These are phyloP conservation scores for Emergomyces africanus DNA, from an alignment of 2,329 filamentous ascomycete genomes.

Conservation along the genomic window DNA sequence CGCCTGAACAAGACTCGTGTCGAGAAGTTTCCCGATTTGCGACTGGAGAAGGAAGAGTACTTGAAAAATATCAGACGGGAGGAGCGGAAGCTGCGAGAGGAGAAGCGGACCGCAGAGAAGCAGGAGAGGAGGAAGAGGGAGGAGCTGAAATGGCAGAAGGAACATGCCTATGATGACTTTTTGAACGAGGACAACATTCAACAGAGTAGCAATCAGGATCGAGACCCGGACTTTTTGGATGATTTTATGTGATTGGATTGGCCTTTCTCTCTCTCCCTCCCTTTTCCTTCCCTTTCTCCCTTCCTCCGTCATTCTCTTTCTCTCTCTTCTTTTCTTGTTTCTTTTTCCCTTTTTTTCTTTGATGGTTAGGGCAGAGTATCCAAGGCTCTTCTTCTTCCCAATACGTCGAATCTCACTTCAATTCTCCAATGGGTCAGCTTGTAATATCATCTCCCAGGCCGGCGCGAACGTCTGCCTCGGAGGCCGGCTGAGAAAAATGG, in stretches of 20 bases:
- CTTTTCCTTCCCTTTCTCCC: neutral
- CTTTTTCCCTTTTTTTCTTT: neutral
- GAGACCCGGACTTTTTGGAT: constrained; percentile 60
- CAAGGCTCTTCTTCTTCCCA: neutral
- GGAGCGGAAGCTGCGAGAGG: constrained; percentile 39
- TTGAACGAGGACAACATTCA: constrained; percentile 74
- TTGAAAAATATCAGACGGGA: constrained; percentile 57
- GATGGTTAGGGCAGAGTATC: neutral
- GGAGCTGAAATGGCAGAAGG: constrained; percentile 85
- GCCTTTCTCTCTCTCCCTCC: neutral
- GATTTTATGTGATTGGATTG: constrained; percentile 65
- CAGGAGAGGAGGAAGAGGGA: constrained; percentile 57
- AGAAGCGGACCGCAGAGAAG: constrained; percentile 29
- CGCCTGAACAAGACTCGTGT: constrained; percentile 94
- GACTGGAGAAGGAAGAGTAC: constrained; percentile 67
- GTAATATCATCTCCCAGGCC: neutral
- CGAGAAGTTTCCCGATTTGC: constrained; percentile 75
- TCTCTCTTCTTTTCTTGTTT: neutral
- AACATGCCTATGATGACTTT: constrained; percentile 94
- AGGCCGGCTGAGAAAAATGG: neutral
- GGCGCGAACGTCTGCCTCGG: neutral
- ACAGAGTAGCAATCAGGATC: constrained; percentile 71
- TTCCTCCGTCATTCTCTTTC: neutral
- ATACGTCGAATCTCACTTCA: neutral
- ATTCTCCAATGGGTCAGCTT: neutral